phyloP scores from a whole-genome alignment of 495 filamentous ascomycete genomes.

The Podospora pseudopauciseta region DNA sequence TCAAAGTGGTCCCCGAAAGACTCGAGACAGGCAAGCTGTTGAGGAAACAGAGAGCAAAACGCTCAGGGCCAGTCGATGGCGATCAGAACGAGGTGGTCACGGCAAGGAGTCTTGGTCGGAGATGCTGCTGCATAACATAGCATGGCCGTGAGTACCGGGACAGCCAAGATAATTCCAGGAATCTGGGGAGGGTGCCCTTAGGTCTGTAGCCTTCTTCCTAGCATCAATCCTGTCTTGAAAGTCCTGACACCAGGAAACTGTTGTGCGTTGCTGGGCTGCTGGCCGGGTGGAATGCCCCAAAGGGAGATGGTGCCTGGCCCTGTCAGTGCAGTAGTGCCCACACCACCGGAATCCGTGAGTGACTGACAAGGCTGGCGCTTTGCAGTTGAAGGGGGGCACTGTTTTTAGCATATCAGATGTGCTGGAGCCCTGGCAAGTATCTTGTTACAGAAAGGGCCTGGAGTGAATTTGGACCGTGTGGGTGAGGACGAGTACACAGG shows the following conservation, averaged over 20 bases:
- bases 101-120: slow-evolving; percentile 12
- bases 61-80: slow-evolving; percentile 20
- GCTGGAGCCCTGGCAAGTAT: slow-evolving; percentile 26
- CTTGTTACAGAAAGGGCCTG: slow-evolving; percentile 26
- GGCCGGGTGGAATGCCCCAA: slow-evolving; percentile 4
- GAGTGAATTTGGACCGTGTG: slow-evolving; percentile 30
- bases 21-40: slow-evolving; percentile 19
- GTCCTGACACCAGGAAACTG: slow-evolving; percentile 6
- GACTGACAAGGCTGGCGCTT: slow-evolving; percentile 19
- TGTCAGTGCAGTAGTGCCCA: slow-evolving; percentile 16
- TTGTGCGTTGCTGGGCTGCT: background rate
- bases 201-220: slow-evolving; percentile 11
- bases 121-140: slow-evolving; percentile 9
- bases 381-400: slow-evolving; percentile 12
- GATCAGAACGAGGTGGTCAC: slow-evolving; percentile 10
- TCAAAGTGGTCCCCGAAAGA: slow-evolving; percentile 16
- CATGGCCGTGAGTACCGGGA: slow-evolving; percentile 9
- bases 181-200: slow-evolving; percentile 14
- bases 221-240: slow-evolving; percentile 12
- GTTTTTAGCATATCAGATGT: slow-evolving; percentile 29
- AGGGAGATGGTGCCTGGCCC: slow-evolving; percentile 2
- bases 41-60: slow-evolving; percentile 16
- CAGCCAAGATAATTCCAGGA: slow-evolving; percentile 14
- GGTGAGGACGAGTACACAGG: background rate
- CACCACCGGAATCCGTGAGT: slow-evolving; percentile 24